A percentile compares a stretch with the other conserved stretches of the same genome.
These are phyloP conservation scores for Aspergillus glaucus DNA, from an alignment of 2,329 filamentous ascomycete species.

Conservation along the genomic window DNA sequence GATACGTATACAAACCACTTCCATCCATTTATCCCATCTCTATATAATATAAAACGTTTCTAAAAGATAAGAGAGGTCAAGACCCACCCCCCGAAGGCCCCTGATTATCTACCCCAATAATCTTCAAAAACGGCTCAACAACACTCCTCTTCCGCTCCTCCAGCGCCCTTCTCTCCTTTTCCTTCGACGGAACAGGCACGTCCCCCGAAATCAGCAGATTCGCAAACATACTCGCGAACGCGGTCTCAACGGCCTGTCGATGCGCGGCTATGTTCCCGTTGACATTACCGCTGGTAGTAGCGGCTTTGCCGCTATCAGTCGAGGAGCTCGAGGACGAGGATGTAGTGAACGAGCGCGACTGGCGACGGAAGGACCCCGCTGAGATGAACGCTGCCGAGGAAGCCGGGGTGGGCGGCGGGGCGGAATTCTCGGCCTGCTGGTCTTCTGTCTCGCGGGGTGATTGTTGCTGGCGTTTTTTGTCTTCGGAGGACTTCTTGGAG, in stretches of 20 bases:
- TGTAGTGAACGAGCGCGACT: constrained; percentile 16
- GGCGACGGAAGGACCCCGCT: constrained; percentile 24
- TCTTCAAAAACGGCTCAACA: constrained; percentile 63
- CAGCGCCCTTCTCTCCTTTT: constrained; percentile 54
- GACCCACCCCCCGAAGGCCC: constrained; percentile 25
- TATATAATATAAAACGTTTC: neutral
- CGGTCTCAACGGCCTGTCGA: constrained; percentile 54
- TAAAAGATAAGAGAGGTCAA: neutral
- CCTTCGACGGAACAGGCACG: constrained; percentile 35
- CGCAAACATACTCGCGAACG: constrained; percentile 61
- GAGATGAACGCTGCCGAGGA: constrained; percentile 24
- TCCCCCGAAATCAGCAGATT: constrained; percentile 53
- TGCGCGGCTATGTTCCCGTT: constrained; percentile 45
- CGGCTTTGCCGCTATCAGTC: neutral
- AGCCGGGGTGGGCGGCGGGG: constrained; percentile 12
- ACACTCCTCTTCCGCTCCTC: constrained; percentile 62
- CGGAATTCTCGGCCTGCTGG: constrained; percentile 8
- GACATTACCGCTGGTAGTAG: constrained; percentile 4
- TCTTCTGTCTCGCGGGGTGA: constrained; percentile 5
- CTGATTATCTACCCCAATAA: constrained; percentile 28
- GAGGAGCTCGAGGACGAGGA: constrained; percentile 23
- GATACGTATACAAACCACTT: too few species aligned
- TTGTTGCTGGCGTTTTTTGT: neutral
- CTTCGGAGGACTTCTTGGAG: constrained; percentile 4
- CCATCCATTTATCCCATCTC: neutral